phyloP scores from a whole-genome alignment of 2,329 filamentous ascomycete species.

The Rhynchosporium graminicola region DNA sequence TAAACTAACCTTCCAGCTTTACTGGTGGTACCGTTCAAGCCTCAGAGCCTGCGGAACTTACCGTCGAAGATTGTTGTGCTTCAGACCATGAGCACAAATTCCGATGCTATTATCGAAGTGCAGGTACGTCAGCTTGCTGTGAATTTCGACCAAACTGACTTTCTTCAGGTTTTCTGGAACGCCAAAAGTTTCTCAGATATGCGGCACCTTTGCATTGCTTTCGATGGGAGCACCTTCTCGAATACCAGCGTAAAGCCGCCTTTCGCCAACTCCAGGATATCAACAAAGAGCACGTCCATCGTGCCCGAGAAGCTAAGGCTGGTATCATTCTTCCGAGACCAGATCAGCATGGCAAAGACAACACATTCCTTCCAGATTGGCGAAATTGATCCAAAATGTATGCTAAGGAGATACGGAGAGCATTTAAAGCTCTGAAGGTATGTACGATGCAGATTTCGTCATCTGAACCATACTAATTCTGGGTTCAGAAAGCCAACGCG shows the following conservation, averaged over 20 bases:
- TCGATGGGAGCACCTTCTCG: slow-evolving; percentile 11
- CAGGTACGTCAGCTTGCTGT: slow-evolving; percentile 10
- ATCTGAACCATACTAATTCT: neutral
- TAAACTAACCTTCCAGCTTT: neutral
- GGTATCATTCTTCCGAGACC: neutral
- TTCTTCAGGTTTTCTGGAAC: neutral
- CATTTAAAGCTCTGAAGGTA: slow-evolving; percentile 17
- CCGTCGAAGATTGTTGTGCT: too few relatives aligned
- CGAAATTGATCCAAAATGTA: slow-evolving; percentile 11
- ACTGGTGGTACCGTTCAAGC: neutral
- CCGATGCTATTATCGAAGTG: slow-evolving; percentile 13
- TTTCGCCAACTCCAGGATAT: slow-evolving; percentile 12
- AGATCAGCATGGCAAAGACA: slow-evolving; percentile 1
- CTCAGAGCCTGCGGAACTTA: too few relatives aligned
- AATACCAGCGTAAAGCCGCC: slow-evolving; percentile 9
- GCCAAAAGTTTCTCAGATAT: slow-evolving; percentile 15
- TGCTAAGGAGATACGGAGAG: slow-evolving; percentile 11
- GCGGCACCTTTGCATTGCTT: slow-evolving; percentile 15
- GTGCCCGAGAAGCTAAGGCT: neutral
- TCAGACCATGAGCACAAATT: neutral
- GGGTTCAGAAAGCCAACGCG: slow-evolving; percentile 10
- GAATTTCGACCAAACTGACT: too few relatives aligned
- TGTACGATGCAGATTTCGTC: neutral
- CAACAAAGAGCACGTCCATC: slow-evolving; percentile 13
- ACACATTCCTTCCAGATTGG: slow-evolving; percentile 12